Conservation (phyloP, 1,284 basidiomycete species). For the Polyporus tsugae region DNA sequence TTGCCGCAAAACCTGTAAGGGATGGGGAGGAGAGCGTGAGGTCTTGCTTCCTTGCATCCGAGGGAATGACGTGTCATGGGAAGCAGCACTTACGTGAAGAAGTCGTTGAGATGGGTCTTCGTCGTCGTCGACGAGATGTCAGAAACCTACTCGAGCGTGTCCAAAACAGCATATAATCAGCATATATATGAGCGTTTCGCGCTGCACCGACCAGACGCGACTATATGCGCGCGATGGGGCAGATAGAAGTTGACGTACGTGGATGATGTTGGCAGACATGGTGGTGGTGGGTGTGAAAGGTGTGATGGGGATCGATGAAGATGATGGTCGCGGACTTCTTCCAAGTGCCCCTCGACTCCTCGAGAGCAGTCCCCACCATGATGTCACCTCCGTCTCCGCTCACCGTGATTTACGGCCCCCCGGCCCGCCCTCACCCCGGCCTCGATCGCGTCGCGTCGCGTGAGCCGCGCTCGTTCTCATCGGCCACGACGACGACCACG, state of each 20-base stretch:
- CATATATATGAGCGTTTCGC: background rate
- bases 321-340: slow-evolving; percentile 6
- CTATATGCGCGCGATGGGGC: background rate
- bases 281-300: slow-evolving; percentile 20
- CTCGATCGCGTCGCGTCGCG: background rate
- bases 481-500: slow-evolving; percentile 4
- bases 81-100: slow-evolving; percentile 69
- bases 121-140: slow-evolving; percentile 68
- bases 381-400: background rate
- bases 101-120: slow-evolving; percentile 70
- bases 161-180: background rate
- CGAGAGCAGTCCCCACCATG: background rate
- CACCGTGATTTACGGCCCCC: background rate
- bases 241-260: slow-evolving; percentile 28
- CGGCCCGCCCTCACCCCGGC: background rate
- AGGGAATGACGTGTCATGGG: slow-evolving; percentile 19
- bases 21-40: background rate
- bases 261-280: slow-evolving; percentile 39
- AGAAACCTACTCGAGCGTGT: slow-evolving; percentile 58
- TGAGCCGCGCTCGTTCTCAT: slow-evolving; percentile 8
- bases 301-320: slow-evolving; percentile 23
- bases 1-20: slow-evolving; percentile 76
- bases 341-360: background rate
- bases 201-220: background rate
- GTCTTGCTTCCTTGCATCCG: slow-evolving; percentile 10